Base-by-base conservation (phyloP, 2,329 filamentous ascomycete genomes). In the Epichloe festucae region DNA sequence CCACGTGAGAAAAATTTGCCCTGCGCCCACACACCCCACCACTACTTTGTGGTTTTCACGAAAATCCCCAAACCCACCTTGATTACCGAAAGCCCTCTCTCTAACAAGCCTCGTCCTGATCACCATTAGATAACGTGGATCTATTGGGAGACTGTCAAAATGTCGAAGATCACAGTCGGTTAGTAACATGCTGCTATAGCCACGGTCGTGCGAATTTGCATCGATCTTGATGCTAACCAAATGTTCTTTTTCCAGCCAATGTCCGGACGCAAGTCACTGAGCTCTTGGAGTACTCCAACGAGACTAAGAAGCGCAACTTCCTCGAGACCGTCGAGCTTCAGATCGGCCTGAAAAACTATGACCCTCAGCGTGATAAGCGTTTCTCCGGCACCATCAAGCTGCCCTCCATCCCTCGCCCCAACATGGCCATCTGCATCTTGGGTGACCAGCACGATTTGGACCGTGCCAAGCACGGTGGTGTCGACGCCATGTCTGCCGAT, bases 321-420 rank as follows among this genome's bases (percentile, higher is more conserved):
- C 81, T 94, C 72, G 89, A 93, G 80, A 91, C 87, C 70, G 88
- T 95, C 72, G 85, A 89, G 74, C 85, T 87, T 64, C 82, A 89
- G 74, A 93, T 94, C 79, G 88, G 88, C 73, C 84, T 95, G 72
- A 94, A 95, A 87, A 95, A 95, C 85, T 95, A 95, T 79, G 87
- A 98, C 73, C 91, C 93, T 70, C 80, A 97, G 85, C 91, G 93
- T 89, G 93, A 98, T 81, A 98, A 98, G 91, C 91, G 91, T 95
- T 98, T 98, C 91, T 95, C 88, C 54, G 93, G 93, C 75, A 97
- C 93, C 74, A 87, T 98, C 81, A 89, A 86, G 78, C 87, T 97
- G 67, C 90, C 91, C 63, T 79, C 82, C 67, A 80, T 97, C 64
- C 93, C 90, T 65, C 89, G 89, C 71, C 93, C 89, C 71, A 83